Evolutionary conservation across 345 rosid genomes (phyloP), one percentile per base, ranked within the genome.

Genomic region (Brassica nigra): DNA sequence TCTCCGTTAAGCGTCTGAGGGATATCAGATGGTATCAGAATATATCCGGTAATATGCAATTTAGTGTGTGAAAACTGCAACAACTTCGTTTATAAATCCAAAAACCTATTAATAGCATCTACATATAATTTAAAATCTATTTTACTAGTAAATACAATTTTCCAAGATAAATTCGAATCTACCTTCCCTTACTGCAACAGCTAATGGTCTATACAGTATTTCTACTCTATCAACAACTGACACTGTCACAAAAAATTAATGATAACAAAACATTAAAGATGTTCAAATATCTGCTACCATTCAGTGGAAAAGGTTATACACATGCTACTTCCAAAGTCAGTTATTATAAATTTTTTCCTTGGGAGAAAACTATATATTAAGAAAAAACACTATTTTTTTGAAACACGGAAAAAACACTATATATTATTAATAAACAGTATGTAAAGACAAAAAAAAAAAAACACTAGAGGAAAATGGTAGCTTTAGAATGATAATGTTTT

Each of bases 361-460:
- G 30, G 39, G 29, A 7, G 44, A 16, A 18, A 63, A 18, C 5
- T 74, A 62, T 29, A 16, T 29, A 31, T 63, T 29, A 42, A 16
- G 63, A 30, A 44, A 47, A 74, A n/a, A 49, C 31, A 11, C 27
- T 31, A 30, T 42, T 23, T 23, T 20, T 23, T 23, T 23, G 27
- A 23, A 23, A 23, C 27, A 33, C 36, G 36, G 36, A 33, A 34
- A 73, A 23, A 23, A 23, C 27, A n/a, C 3, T 73, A 61, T 27
- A 37, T 39, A 29, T 61, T 27, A 59, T 62, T 73, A 28, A 61
- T 59, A 73, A 12, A 44, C 31, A 11, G 27, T 31, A 31, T 47
- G 70, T 33, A 49, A 64, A 65, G 37, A 64, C 72, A 34, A 49
- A 75, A 64, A 65, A 28, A 64, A 66, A 34, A 49, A 75, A 66